Evolutionary conservation across 495 filamentous ascomycete species (phyloP).

Genomic region (Hyphodiscus hymeniophilus): DNA sequence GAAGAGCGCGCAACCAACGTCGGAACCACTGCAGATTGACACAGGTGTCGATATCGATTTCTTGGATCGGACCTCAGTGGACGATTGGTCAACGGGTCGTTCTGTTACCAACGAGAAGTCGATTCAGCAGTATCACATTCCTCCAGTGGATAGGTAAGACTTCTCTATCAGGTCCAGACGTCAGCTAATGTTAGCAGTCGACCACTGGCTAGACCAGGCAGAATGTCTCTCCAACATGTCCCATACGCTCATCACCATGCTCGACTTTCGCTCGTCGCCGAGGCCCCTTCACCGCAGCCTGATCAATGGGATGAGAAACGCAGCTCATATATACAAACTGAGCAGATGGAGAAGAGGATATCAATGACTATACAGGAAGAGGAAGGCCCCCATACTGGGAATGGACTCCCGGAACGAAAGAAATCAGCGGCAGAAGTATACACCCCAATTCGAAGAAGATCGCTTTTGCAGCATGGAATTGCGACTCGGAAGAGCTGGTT

Average conservation of each 20-base stretch:
- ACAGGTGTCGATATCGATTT: neutral
- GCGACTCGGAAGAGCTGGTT: slow-evolving; percentile 16
- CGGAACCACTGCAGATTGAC: neutral
- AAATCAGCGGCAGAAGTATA: slow-evolving; percentile 14
- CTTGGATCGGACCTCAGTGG: slow-evolving; percentile 3
- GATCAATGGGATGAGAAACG: neutral
- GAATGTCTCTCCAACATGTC: slow-evolving; percentile 16
- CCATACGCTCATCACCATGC: slow-evolving; percentile 4
- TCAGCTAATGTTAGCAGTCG: slow-evolving; percentile 6
- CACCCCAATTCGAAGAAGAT: slow-evolving; percentile 16
- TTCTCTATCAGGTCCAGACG: neutral
- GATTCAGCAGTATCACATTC: neutral
- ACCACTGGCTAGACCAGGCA: slow-evolving; percentile 1
- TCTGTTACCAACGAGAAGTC: neutral
- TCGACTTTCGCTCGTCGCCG: slow-evolving; percentile 18
- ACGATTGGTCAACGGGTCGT: neutral
- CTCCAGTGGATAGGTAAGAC: slow-evolving; percentile 5
- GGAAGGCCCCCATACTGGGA: neutral
- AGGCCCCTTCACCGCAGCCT: slow-evolving; percentile 6
- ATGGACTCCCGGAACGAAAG: slow-evolving; percentile 1
- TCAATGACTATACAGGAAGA: neutral
- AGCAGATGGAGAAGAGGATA: slow-evolving; percentile 1
- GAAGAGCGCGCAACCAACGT: slow-evolving; percentile 11
- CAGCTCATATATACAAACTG: neutral
- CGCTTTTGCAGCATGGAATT: slow-evolving; percentile 20